Percentiles rank a stretch among this genome's conserved stretches.
phyloP scores from a whole-genome alignment of 352 stramenopile genomes.

The Globisporangium yorkense region DNA sequence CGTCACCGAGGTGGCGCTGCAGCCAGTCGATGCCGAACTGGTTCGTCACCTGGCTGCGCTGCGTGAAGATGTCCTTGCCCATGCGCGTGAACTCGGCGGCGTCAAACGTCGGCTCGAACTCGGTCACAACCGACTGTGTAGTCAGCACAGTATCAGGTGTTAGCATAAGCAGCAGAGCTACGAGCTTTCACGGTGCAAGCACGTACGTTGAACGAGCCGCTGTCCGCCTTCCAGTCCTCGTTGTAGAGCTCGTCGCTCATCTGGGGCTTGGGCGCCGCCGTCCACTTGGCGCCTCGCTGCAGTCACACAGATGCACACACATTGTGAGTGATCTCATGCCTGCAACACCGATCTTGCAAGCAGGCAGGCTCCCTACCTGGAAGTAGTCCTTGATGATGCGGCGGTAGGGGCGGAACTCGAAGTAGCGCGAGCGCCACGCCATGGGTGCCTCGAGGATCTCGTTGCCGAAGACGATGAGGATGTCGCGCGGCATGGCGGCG shows the following conservation, averaged over 20 bases:
- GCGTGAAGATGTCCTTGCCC: slow-evolving; percentile 87
- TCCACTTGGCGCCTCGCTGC: slow-evolving; percentile 82
- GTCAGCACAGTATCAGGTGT: neutral
- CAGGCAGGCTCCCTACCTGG: slow-evolving; percentile 18
- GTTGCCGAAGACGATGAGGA: slow-evolving; percentile 88
- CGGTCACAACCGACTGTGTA: slow-evolving; percentile 74
- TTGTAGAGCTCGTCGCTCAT: slow-evolving; percentile 91
- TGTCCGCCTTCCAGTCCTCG: slow-evolving; percentile 75
- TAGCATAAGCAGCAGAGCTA: too few species aligned
- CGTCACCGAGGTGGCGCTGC: slow-evolving; percentile 75
- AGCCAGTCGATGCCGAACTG: slow-evolving; percentile 90
- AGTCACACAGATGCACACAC: neutral
- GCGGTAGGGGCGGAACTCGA: slow-evolving; percentile 87
- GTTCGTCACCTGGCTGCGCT: slow-evolving; percentile 90
- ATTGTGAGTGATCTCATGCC: neutral
- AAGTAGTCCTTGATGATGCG: slow-evolving; percentile 91
- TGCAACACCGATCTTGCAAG: neutral
- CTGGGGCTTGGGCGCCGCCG: slow-evolving; percentile 82
- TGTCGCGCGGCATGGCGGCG: slow-evolving; percentile 83
- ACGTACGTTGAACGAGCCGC: slow-evolving; percentile 67
- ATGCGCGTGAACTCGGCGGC: slow-evolving; percentile 89
- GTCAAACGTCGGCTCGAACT: slow-evolving; percentile 88
- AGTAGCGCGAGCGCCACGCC: slow-evolving; percentile 88
- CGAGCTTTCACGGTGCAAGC: too few species aligned
- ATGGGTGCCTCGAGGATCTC: slow-evolving; percentile 89